Evolutionary conservation across 768 basidiomycete genomes (phyloP), one percentile per base, ranked within the genome.

Genomic region (Serpula lacrymans): DNA sequence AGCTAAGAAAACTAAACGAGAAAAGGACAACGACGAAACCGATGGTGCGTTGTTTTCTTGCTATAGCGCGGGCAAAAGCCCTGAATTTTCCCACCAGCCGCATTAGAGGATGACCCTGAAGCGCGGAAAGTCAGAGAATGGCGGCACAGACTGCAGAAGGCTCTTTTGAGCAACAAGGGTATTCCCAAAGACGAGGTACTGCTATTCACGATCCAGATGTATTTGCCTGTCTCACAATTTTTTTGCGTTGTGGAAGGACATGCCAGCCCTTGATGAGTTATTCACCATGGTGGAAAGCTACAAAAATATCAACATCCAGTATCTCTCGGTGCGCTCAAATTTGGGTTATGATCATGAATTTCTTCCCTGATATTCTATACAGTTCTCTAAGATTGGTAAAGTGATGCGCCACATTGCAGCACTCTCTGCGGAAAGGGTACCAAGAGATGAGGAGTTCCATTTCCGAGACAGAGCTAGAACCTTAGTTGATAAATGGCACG

Each of bases 91-190:
- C 12, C 34, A 34, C 17, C 36, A 71, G 71, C 69, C 42, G 69
- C 69, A 37, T 47, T 80, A 39, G 62, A 67, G 29, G 66, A 60
- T 35, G 81, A 86, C 59, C 73, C 72, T 2, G 83, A 85, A 46
- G 84, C 80, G 17, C 53, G 68, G 40, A 82, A 84, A 60, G 90
- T 94, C 52, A 82, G 87, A 55, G 86, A 88, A 43, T 95, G 93
- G 92, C 74, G 94, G 50, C 91, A 95, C 61, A 86, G 80, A 61
- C 74, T 96, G 2, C 93, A 97, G 65, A 87, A 91, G 61, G 86
- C 80, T 0, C 86, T 92, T 68, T 58, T 94, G 38, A 80, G 81
- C 50, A 75, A 67, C 49, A 83, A 83, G 62, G 64, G 66, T 5
- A 47, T 70, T 6, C 84, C 88, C 4, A 82, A 78, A 51, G 75